Percentiles rank a stretch among this genome's conserved stretches.
These are phyloP conservation scores for Tulasnella sp. DNA, from an alignment of 768 basidiomycete genomes.

Conservation along the genomic window DNA sequence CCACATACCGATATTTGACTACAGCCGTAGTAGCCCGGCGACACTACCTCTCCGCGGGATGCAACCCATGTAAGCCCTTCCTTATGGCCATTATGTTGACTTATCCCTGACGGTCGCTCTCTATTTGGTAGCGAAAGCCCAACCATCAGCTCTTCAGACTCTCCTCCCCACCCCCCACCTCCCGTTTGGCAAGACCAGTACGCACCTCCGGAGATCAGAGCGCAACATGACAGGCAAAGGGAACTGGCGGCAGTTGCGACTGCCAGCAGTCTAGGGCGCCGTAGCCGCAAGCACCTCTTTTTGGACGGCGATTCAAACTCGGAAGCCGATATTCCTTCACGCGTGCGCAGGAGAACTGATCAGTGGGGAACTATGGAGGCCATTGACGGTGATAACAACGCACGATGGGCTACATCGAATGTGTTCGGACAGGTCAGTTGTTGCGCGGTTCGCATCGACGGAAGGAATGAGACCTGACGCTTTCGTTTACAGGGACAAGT, in stretches of 20 bases:
- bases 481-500: slow-evolving; percentile 43
- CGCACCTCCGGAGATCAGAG: not conserved
- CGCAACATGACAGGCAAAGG: not conserved
- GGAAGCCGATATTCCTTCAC: slow-evolving; percentile 30
- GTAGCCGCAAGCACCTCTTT: slow-evolving; percentile 16
- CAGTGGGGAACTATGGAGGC: slow-evolving; percentile 43
- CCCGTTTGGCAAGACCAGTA: slow-evolving; percentile 13
- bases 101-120: not conserved
- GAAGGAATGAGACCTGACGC: not conserved
- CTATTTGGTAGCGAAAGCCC: not conserved
- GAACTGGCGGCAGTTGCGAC: slow-evolving; percentile 11
- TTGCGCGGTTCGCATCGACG: not conserved
- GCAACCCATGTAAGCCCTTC: not conserved
- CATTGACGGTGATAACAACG: slow-evolving; percentile 44
- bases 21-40: not conserved
- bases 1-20: not conserved
- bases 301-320: slow-evolving; percentile 37
- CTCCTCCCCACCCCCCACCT: slow-evolving; percentile 6
- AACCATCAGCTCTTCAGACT: slow-evolving; percentile 11
- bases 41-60: not conserved
- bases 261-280: slow-evolving; percentile 25
- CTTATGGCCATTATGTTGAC: not conserved
- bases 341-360: slow-evolving; percentile 44
- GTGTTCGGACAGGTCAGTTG: slow-evolving; percentile 22
- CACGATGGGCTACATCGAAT: slow-evolving; percentile 31